Evolutionary conservation across 805 yeast species (phyloP).

Genomic region (Candida krabiensis): DNA sequence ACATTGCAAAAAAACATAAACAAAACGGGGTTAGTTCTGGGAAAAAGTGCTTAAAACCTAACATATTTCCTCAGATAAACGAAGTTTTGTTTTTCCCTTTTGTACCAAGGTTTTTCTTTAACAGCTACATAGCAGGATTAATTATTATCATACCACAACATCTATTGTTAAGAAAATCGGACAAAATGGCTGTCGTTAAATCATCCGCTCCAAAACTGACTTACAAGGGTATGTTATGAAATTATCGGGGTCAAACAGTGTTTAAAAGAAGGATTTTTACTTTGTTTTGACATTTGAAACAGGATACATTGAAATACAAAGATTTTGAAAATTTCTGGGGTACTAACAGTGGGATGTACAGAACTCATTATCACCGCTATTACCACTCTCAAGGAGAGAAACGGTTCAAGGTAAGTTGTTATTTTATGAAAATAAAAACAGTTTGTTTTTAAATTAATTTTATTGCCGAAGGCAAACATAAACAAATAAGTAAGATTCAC

Average conservation of each 20-base stretch:
- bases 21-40: conserved; percentile 8
- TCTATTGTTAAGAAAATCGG: no score
- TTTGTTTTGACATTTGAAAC: neutral
- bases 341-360: conserved; percentile 25
- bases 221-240: conserved; percentile 44
- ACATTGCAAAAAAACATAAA: conserved; percentile 10
- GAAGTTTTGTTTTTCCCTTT: neutral
- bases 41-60: conserved; percentile 4
- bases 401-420: conserved; percentile 64
- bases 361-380: conserved; percentile 72
- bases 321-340: neutral
- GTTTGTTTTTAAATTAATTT: no score
- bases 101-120: neutral
- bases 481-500: neutral
- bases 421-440: no score
- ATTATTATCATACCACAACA: neutral
- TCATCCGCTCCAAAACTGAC: conserved; percentile 38
- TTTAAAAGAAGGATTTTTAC: neutral
- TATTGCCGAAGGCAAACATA: no score
- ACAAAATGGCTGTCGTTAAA: conserved; percentile 40
- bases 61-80: neutral
- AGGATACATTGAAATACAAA: neutral
- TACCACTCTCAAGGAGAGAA: conserved; percentile 70
- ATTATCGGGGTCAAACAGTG: neutral
- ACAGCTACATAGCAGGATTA: no score